A percentile compares a stretch with the other conserved stretches of the same genome.
These are phyloP conservation scores for Flaveria ramosissima DNA, from an alignment of 129 eudicot species.

Conservation along the genomic window DNA sequence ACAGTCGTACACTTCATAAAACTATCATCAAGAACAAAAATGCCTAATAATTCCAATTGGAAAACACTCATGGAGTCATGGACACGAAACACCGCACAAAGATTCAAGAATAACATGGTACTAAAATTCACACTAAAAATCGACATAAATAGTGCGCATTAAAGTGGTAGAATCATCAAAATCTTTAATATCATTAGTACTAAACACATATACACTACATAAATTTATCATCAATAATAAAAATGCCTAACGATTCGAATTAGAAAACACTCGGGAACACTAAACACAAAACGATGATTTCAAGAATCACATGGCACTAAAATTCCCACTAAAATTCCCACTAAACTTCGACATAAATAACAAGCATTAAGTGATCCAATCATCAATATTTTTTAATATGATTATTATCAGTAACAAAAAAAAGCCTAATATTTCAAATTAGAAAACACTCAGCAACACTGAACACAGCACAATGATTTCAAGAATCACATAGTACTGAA, in stretches of 20 bases:
- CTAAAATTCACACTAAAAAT: neutral
- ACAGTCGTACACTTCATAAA: too few relatives aligned
- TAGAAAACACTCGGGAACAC: neutral
- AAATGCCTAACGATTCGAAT: neutral
- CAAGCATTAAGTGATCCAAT: neutral
- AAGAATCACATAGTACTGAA: constrained; percentile 7
- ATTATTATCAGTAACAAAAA: too few relatives aligned
- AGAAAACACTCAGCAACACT: neutral
- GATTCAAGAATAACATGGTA: constrained; percentile 12
- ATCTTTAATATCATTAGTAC: neutral
- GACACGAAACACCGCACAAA: neutral
- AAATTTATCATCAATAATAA: too few relatives aligned
- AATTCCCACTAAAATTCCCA: neutral
- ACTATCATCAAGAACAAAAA: too few relatives aligned
- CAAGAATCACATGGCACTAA: constrained; percentile 13
- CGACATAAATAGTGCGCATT: neutral
- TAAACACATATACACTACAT: too few relatives aligned
- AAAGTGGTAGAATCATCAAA: neutral
- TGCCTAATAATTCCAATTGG: neutral
- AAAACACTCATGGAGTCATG: neutral
- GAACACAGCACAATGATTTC: constrained; percentile 5
- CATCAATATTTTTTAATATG: neutral
- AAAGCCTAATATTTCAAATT: too few relatives aligned
- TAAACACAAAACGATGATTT: neutral
- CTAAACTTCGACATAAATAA: neutral